Evolutionary conservation across 495 filamentous ascomycete genomes (phyloP), one percentile per base, ranked within the genome.

Genomic region (Podospora appendiculata): DNA sequence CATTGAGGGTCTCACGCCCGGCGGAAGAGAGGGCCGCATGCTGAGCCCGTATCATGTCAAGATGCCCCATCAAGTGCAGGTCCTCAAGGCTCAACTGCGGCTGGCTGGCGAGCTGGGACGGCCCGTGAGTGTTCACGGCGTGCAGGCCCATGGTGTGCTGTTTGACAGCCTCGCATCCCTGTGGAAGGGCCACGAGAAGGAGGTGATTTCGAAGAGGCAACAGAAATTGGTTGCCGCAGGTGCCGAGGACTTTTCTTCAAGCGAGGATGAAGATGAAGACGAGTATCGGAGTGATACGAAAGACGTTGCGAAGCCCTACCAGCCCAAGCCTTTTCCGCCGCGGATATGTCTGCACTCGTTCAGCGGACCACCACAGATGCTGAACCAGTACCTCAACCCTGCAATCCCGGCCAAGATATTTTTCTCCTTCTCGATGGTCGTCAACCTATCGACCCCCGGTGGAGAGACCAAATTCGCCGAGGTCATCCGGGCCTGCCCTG

Each of bases 341-440:
- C 80, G 91, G 34, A 85, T 97, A 58, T 98, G 93, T 62, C 77
- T 98, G 58, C 93, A 98, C 68, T 96, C 90, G 0, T 98, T 88
- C 64, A 90, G 88, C 34, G 94, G 90, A 0, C 79, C 87, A n/a
- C 68, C 79, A 17, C 84, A 93, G 39, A 77, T 81, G 25, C 60
- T 95, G 32, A 86, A 78, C 44, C 89, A 92, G 64, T 96, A 94
- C 55, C 67, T 90, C 53, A 72, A 86, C 56, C 82, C 80, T 2
- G 77, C 82, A 0, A 80, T 93, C 17, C 91, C 94, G 0, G 82
- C 82, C 3, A 76, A 83, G 36, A 75, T 96, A 8, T 98, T 81
- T 63, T 92, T 93, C 60, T 96, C 90, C 0, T 96, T 97, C 60
- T 95, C 90, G 0, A 78, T 75, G 3, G 80, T 80, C 3, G 86